These are phyloP conservation scores for Isochrysis galbana DNA, from an alignment of 78 protist species.

Conservation along the genomic window DNA sequence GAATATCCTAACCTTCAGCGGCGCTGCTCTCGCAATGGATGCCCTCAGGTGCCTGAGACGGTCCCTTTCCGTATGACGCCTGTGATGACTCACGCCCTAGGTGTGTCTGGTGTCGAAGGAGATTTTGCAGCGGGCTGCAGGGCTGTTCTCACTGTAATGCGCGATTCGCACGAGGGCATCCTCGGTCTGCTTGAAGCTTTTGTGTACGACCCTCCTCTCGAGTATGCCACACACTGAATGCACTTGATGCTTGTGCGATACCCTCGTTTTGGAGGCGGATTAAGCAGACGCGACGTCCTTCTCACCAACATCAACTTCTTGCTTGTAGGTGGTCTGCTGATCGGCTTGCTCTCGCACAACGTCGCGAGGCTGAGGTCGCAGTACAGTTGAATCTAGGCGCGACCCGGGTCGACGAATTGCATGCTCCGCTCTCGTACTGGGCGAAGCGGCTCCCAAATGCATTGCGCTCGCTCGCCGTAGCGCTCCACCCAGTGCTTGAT, in stretches of 20 bases:
- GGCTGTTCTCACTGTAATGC: neutral
- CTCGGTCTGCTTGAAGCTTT: conserved; percentile 44
- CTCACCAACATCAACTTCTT: no score
- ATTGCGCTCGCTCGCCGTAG: neutral
- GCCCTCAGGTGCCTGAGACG: conserved; percentile 69
- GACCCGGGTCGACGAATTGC: conserved; percentile 41
- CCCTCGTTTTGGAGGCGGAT: no score
- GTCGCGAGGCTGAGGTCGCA: neutral
- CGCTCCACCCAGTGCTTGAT: neutral
- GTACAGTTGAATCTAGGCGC: conserved; percentile 31
- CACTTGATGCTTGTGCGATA: no score
- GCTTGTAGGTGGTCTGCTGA: conserved; percentile 46
- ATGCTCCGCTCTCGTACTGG: neutral
- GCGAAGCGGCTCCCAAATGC: neutral
- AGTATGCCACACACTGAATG: no score
- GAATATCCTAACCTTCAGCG: no score
- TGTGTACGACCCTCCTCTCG: conserved; percentile 68
- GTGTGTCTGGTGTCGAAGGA: neutral
- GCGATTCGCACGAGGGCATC: neutral
- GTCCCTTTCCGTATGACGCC: conserved; percentile 72
- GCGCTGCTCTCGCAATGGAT: no score
- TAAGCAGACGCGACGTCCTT: no score
- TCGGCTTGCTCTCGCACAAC: neutral
- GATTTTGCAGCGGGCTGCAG: neutral
- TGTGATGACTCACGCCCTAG: conserved; percentile 46